Evolutionary conservation across 768 basidiomycete genomes (phyloP), one percentile per base, ranked within the genome.

Genomic region (Tylopilus balloui): DNA sequence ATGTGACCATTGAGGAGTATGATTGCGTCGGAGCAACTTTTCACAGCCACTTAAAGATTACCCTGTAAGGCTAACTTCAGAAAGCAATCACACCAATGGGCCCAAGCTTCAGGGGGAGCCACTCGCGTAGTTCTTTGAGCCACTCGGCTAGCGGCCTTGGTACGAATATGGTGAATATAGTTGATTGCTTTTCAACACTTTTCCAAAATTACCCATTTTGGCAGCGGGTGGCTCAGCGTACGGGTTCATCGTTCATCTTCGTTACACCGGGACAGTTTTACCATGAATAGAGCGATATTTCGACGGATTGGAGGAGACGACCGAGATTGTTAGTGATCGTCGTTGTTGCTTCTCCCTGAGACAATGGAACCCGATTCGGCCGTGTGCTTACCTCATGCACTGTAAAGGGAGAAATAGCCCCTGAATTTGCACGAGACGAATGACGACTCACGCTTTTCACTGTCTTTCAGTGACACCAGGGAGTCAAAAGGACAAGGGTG

Each of bases 21-120:
- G 63, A 68, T 66, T 68, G 66, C 55, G 49, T 67, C 44, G 40
- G 38, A 58, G 35, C 35, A 52, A 49, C 46, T 52, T 50, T 45
- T 50, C 49, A 45, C 14, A 45, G 43, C 49, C 49, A 45, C 49
- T 34, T 14, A 6, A 15, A 17, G 35, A 36, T 23, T 63, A 52
- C 52, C 56, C 41, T 25, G 46, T 58, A 42, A 52, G 55, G 62
- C 37, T 24, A 60, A n/a, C 47, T 43, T 41, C 13, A 37, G 45
- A 20, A 32, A 54, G 57, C 61, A 63, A 59, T 68, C 59, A 17
- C 19, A n/a, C 19, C 13, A 15, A 29, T 9, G 21, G 57, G 54
- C 36, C 55, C 42, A 56, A 62, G 53, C 50, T 20, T 37, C 42
- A 35, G 24, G 50, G 46, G 50, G n/a, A 45, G 42, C 59, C 61